Evolutionary conservation across 2,329 filamentous ascomycete species (phyloP).

Genomic region (Xylariaceae sp.): DNA sequence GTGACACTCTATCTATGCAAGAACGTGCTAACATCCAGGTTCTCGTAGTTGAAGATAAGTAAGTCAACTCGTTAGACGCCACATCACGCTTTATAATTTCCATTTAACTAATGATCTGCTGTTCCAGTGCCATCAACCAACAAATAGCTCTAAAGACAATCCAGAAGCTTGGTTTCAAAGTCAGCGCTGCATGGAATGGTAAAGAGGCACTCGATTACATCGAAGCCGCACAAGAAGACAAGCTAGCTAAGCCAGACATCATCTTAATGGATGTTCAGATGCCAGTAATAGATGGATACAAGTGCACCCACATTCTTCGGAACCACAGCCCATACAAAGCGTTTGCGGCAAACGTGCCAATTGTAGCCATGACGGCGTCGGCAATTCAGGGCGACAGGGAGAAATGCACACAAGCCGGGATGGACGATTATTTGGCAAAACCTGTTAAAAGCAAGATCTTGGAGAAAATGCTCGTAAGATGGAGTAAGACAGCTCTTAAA

Average conservation of each 20-base stretch:
- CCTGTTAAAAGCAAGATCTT: slow-evolving; percentile 66
- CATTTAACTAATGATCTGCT: not conserved
- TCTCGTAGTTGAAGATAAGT: slow-evolving; percentile 81
- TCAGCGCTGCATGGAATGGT: slow-evolving; percentile 71
- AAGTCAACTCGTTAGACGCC: slow-evolving; percentile 31
- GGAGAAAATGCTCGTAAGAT: slow-evolving; percentile 68
- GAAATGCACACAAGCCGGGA: slow-evolving; percentile 68
- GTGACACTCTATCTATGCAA: slow-evolving; percentile 47
- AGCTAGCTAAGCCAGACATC: slow-evolving; percentile 61
- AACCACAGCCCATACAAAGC: slow-evolving; percentile 62
- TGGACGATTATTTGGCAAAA: slow-evolving; percentile 74
- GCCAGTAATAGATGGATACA: slow-evolving; percentile 74
- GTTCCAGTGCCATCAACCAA: slow-evolving; percentile 59
- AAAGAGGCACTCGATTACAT: slow-evolving; percentile 75
- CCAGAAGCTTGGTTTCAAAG: slow-evolving; percentile 66
- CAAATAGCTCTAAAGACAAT: slow-evolving; percentile 75
- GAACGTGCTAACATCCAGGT: slow-evolving; percentile 64
- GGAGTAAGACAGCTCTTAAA: slow-evolving; percentile 44
- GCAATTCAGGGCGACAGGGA: slow-evolving; percentile 74
- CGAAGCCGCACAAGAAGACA: slow-evolving; percentile 46
- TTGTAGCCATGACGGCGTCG: slow-evolving; percentile 78
- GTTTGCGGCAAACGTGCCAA: slow-evolving; percentile 60
- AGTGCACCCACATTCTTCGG: slow-evolving; percentile 68
- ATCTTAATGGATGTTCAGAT: slow-evolving; percentile 79
- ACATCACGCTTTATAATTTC: not conserved